These are phyloP conservation scores for Termitomyces sp. DNA, from an alignment of 768 basidiomycete species.

Conservation along the genomic window DNA sequence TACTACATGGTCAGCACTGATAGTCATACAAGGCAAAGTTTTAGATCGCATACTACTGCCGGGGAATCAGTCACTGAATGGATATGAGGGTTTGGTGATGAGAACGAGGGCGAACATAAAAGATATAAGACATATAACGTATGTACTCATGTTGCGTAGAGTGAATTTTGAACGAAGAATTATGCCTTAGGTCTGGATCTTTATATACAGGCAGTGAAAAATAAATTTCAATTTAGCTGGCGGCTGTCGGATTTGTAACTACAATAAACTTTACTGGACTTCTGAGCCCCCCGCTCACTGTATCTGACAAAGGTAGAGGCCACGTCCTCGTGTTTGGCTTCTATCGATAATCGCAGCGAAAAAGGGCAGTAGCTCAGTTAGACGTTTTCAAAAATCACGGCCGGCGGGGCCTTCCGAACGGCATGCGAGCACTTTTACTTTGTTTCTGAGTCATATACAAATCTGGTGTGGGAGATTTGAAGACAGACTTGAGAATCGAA, in stretches of 20 bases:
- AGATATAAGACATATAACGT: neutral
- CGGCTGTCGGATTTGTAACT: neutral
- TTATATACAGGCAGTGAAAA: neutral
- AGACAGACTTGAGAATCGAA: too few relatives aligned
- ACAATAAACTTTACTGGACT: neutral
- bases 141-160: neutral
- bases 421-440: neutral
- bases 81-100: neutral
- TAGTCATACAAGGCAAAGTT: neutral
- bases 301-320: neutral
- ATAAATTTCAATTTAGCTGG: neutral
- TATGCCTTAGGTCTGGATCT: neutral
- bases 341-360: neutral
- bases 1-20: neutral
- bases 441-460: neutral
- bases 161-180: neutral
- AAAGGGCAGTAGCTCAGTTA: neutral
- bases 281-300: neutral
- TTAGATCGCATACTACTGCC: neutral
- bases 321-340: too few relatives aligned
- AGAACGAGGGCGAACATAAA: neutral
- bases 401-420: neutral
- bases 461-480: neutral
- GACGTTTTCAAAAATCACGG: neutral
- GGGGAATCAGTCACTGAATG: neutral